These are phyloP conservation scores for Clarkia xantiana DNA, from an alignment of 345 rosid species.

Conservation along the genomic window DNA sequence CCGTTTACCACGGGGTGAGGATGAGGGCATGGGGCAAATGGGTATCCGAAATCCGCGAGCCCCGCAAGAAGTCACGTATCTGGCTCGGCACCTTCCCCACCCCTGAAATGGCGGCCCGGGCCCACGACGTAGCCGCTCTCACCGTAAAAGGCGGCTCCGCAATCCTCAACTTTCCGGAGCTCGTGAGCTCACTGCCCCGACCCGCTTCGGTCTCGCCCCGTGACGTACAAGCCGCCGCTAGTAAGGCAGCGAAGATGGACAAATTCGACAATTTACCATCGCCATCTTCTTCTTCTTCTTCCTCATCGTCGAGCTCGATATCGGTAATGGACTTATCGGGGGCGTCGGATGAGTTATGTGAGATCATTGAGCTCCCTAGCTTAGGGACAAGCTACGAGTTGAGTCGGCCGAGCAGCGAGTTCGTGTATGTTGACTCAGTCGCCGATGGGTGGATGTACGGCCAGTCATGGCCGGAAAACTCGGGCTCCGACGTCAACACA, in stretches of 20 bases:
- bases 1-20: constrained; percentile 64
- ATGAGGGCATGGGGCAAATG: constrained; percentile 95
- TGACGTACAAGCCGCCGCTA: constrained; percentile 13
- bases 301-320: background rate
- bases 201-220: constrained; percentile 9
- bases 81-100: constrained; percentile 88
- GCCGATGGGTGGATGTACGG: no score
- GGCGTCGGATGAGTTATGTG: constrained; percentile 6
- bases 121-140: constrained; percentile 82
- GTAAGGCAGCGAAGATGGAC: constrained; percentile 11
- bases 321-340: background rate
- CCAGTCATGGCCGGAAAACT: no score
- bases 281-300: background rate
- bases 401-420: no score
- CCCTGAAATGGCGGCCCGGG: constrained; percentile 95
- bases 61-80: constrained; percentile 77
- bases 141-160: constrained; percentile 70
- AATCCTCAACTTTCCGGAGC: constrained; percentile 66
- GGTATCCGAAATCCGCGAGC: constrained; percentile 96
- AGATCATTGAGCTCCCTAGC: constrained; percentile 10
- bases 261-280: background rate
- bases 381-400: constrained; percentile 10
- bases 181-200: constrained; percentile 8
- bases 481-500: no score
- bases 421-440: no score